Percentiles rank a stretch among this genome's conserved stretches.
Evolutionary conservation across 345 rosid species (phyloP).

Genomic region (Gossypium thurberi): DNA sequence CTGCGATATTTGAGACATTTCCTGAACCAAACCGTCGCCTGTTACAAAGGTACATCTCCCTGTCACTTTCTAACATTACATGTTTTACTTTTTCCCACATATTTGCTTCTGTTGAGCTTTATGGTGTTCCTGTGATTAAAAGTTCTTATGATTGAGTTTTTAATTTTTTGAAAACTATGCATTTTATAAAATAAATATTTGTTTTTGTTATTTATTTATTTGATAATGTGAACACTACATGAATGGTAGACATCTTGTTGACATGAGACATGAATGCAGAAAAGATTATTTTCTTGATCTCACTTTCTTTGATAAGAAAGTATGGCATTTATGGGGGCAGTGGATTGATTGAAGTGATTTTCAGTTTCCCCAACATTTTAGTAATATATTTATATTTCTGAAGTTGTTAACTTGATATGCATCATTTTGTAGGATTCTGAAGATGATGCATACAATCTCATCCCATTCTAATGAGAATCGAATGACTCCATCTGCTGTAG

Average conservation of each 20-base stretch:
- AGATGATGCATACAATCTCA: conserved; percentile 84
- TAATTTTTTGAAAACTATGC: neutral
- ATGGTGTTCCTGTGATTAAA: neutral
- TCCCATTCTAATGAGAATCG: conserved; percentile 84
- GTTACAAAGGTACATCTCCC: conserved; percentile 60
- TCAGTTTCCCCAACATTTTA: neutral
- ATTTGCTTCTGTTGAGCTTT: neutral
- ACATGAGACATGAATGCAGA: neutral
- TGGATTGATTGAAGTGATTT: neutral
- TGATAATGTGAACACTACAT: neutral
- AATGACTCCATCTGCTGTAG: conserved; percentile 94
- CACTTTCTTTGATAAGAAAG: neutral
- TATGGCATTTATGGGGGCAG: neutral
- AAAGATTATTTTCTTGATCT: neutral
- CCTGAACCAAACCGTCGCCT: conserved; percentile 97
- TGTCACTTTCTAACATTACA: neutral
- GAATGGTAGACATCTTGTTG: conserved; percentile 1
- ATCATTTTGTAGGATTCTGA: conserved; percentile 61
- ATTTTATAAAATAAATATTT: neutral
- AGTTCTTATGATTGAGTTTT: neutral
- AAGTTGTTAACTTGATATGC: conserved; percentile 8
- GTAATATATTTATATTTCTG: neutral
- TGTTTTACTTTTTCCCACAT: neutral
- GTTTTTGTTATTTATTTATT: neutral
- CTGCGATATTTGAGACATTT: conserved; percentile 85